These are phyloP conservation scores for Salicornia ramosissima DNA, from an alignment of 148 eudicot genomes.

Conservation along the genomic window DNA sequence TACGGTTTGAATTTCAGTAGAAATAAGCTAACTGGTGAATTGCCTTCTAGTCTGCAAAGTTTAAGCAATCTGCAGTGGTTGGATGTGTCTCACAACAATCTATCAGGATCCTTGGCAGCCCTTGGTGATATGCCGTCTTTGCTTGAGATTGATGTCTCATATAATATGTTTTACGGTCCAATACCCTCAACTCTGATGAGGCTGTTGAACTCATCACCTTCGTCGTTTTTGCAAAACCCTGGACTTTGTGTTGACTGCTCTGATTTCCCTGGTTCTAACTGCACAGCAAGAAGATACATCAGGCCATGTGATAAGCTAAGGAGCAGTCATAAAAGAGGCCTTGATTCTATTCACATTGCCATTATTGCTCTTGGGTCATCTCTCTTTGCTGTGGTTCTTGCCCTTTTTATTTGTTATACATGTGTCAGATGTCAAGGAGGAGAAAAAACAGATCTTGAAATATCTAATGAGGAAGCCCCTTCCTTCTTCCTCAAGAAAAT, in stretches of 20 bases:
- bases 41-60: conserved; percentile 38
- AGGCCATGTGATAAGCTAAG: conserved; percentile 34
- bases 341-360: conserved; percentile 35
- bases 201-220: conserved; percentile 38
- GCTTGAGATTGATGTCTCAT: conserved; percentile 42
- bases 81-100: conserved; percentile 57
- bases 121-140: conserved; percentile 40
- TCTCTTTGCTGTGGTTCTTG: conserved; percentile 25
- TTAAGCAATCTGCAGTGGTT: conserved; percentile 44
- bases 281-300: conserved; percentile 28
- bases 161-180: conserved; percentile 56
- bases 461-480: conserved; percentile 47
- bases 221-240: conserved; percentile 50
- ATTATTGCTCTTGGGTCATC: conserved; percentile 44
- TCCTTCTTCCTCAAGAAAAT: conserved; percentile 49
- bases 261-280: conserved; percentile 21
- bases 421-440: conserved; percentile 28
- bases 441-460: conserved; percentile 25
- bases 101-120: conserved; percentile 49
- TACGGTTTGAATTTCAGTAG: conserved; percentile 53
- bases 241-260: conserved; percentile 51
- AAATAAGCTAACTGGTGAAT: conserved; percentile 47
- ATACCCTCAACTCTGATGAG: conserved; percentile 42
- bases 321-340: conserved; percentile 14
- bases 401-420: conserved; percentile 29